Percentiles rank a stretch among this genome's conserved stretches.
phyloP scores from a whole-genome alignment of 495 filamentous ascomycete species.

The Penicillium taxi region DNA sequence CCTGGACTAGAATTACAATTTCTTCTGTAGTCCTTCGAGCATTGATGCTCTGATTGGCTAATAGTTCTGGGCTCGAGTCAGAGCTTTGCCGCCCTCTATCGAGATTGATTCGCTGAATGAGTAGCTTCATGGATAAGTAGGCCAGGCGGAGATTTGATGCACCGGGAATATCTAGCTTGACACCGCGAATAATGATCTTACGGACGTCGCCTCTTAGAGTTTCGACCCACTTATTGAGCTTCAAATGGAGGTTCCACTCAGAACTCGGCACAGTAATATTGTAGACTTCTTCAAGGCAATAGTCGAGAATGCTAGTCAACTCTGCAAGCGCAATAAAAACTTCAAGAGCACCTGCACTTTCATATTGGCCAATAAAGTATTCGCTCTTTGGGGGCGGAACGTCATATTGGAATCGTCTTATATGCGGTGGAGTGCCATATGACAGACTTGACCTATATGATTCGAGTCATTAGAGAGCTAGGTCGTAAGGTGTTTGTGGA shows the following conservation, averaged over 20 bases:
- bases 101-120: slow-evolving; percentile 19
- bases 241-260: slow-evolving; percentile 14
- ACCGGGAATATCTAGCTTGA: slow-evolving; percentile 12
- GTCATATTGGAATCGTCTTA: slow-evolving; percentile 30
- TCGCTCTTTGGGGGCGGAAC: slow-evolving; percentile 33
- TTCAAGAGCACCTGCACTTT: slow-evolving; percentile 1
- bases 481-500: no score
- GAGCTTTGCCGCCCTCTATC: slow-evolving; percentile 5
- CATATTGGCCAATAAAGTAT: no score
- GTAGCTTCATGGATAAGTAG: slow-evolving; percentile 21
- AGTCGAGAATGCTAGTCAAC: slow-evolving; percentile 28
- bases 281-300: slow-evolving; percentile 27
- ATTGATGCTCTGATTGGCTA: slow-evolving; percentile 6
- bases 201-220: slow-evolving; percentile 16
- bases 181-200: slow-evolving; percentile 12
- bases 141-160: slow-evolving; percentile 27
- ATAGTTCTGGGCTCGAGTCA: background rate
- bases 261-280: slow-evolving; percentile 8
- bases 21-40: slow-evolving; percentile 25
- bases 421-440: slow-evolving; percentile 29
- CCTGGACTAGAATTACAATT: slow-evolving; percentile 27
- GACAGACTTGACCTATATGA: slow-evolving; percentile 29
- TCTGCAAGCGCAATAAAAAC: slow-evolving; percentile 29
- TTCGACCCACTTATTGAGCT: slow-evolving; percentile 18
- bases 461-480: background rate